A percentile compares a stretch with the other conserved stretches of the same genome.
phyloP scores from a whole-genome alignment of 345 rosid genomes.

The Populus deltoides region DNA sequence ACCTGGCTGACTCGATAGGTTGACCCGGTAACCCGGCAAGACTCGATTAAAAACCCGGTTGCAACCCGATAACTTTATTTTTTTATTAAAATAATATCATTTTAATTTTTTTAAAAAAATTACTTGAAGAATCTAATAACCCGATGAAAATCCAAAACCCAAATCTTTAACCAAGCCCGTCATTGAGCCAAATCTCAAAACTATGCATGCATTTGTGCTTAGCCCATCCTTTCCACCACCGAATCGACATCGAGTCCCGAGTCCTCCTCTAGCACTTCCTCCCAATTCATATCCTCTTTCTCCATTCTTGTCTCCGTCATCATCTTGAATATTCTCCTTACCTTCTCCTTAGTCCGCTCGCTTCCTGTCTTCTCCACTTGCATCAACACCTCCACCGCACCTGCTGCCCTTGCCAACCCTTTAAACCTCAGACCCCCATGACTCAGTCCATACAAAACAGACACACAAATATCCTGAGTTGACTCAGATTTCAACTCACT shows the following conservation, averaged over 20 bases:
- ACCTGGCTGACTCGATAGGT: too few relatives aligned
- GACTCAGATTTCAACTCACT: constrained; percentile 43
- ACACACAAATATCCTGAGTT: constrained; percentile 55
- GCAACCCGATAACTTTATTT: too few relatives aligned
- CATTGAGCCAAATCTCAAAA: too few relatives aligned
- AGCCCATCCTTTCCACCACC: constrained; percentile 28
- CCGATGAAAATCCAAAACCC: too few relatives aligned
- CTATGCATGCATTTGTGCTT: constrained; percentile 40
- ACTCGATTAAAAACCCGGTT: too few relatives aligned
- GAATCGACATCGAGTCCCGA: constrained; percentile 35
- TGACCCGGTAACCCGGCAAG: too few relatives aligned
- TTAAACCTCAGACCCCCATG: constrained; percentile 62
- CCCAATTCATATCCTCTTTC: constrained; percentile 64
- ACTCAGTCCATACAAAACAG: constrained; percentile 58
- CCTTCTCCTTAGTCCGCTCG: constrained; percentile 50
- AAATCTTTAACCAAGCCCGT: too few relatives aligned
- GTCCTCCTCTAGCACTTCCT: constrained; percentile 53
- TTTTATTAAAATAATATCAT: too few relatives aligned
- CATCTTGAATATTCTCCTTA: constrained; percentile 44
- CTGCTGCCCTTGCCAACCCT: constrained; percentile 67
- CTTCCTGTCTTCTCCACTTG: constrained; percentile 47
- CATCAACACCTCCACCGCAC: constrained; percentile 50
- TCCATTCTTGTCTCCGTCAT: constrained; percentile 33
- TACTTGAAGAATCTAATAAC: too few relatives aligned
- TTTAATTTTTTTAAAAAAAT: too few relatives aligned